Percentiles rank a stretch among this genome's conserved stretches.
Conservation (phyloP, 148 eudicot genomes). For the Selenicereus undatus region DNA sequence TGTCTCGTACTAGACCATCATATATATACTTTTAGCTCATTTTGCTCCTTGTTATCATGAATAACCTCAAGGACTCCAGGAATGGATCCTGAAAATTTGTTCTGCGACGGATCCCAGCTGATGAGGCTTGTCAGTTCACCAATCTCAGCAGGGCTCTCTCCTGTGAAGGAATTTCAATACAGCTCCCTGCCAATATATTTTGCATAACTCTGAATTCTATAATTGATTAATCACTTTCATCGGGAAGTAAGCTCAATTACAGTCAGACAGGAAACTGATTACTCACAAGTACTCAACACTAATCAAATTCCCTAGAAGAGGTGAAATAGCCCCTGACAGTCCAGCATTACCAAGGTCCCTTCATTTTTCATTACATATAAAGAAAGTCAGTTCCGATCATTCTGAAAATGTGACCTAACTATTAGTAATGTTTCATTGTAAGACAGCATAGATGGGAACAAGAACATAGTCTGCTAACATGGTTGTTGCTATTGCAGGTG, state of each 20-base stretch:
- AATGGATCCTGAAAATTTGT: constrained; percentile 1
- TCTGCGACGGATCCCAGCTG: constrained; percentile 3
- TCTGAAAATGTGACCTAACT: neutral
- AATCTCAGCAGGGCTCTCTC: constrained; percentile 3
- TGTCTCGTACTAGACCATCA: neutral
- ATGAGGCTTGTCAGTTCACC: constrained; percentile 6
- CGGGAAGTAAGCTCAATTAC: neutral
- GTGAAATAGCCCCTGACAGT: constrained; percentile 22
- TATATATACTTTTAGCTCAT: neutral
- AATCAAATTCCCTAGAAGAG: constrained; percentile 14
- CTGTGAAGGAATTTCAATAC: neutral
- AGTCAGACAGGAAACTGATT: neutral
- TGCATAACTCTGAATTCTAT: neutral
- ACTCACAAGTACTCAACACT: constrained; percentile 25
- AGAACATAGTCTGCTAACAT: constrained; percentile 19
- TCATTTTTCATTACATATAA: neutral
- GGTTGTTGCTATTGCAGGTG: constrained; percentile 11
- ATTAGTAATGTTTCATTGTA: too few species aligned
- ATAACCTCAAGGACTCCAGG: constrained; percentile 13
- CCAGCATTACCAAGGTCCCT: constrained; percentile 25
- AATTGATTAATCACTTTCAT: neutral
- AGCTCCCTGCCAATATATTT: constrained; percentile 19
- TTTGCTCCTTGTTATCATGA: neutral
- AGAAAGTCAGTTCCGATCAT: neutral
- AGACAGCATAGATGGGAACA: neutral